Evolutionary conservation across 345 rosid genomes (phyloP).

Genomic region (Streptanthus diversifolius): DNA sequence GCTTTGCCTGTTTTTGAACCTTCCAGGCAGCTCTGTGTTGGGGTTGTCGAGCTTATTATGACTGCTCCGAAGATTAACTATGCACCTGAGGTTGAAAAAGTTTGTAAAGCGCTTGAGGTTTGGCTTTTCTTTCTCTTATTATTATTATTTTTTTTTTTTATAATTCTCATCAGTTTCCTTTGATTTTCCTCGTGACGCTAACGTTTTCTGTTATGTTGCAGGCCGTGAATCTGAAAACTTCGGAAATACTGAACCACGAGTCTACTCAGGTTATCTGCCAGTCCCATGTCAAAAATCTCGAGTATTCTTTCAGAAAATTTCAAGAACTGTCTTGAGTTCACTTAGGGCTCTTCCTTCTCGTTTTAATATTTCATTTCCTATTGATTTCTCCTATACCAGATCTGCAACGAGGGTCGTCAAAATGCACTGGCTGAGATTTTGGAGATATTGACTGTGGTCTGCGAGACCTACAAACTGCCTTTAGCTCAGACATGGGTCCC

Average conservation of each 20-base stretch:
- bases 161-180: not conserved
- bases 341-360: constrained; percentile 29
- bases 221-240: constrained; percentile 92
- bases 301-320: constrained; percentile 33
- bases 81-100: constrained; percentile 92
- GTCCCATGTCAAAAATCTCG: constrained; percentile 31
- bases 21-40: constrained; percentile 76
- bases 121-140: constrained; percentile 33
- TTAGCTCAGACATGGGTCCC: constrained; percentile 99
- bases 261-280: constrained; percentile 61
- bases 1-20: constrained; percentile 94
- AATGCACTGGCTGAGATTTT: constrained; percentile 84
- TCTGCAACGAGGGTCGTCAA: constrained; percentile 84
- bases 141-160: not conserved
- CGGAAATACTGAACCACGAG: constrained; percentile 70
- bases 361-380: constrained; percentile 26
- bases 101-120: constrained; percentile 99
- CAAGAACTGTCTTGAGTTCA: constrained; percentile 28
- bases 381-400: constrained; percentile 46
- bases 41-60: constrained; percentile 84
- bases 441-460: constrained; percentile 78
- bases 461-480: constrained; percentile 84
- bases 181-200: not conserved
- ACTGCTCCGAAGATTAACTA: constrained; percentile 82
- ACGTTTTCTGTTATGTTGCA: constrained; percentile 35